Conservation (phyloP, 1,284 basidiomycete genomes). For the Irpex sp. region DNA sequence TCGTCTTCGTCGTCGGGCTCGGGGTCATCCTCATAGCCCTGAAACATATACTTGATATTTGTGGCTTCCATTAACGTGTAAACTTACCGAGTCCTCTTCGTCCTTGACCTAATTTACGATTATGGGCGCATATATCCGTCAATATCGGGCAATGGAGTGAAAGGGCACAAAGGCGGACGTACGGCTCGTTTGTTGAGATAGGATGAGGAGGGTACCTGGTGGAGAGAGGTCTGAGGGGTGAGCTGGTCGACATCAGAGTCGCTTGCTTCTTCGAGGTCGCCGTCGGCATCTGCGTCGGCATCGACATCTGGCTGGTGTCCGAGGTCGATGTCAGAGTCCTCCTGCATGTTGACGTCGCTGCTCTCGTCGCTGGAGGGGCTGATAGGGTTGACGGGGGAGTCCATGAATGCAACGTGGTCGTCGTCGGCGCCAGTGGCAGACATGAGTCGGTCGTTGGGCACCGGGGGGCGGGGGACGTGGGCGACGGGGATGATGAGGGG, state of each 20-base stretch:
- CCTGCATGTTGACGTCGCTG: slow-evolving; percentile 32
- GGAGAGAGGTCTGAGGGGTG: slow-evolving; percentile 20
- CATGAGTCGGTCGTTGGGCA: slow-evolving; percentile 28
- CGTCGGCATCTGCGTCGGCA: slow-evolving; percentile 41
- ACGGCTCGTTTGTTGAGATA: slow-evolving; percentile 28
- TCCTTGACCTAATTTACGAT: slow-evolving; percentile 36
- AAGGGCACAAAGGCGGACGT: slow-evolving; percentile 20
- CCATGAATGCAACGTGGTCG: slow-evolving; percentile 30
- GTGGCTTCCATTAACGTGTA: slow-evolving; percentile 18
- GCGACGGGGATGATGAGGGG: slow-evolving; percentile 25
- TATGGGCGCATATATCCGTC: slow-evolving; percentile 12
- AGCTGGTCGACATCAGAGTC: slow-evolving; percentile 26
- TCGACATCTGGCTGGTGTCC: slow-evolving; percentile 28
- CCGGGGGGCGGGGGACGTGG: slow-evolving; percentile 27
- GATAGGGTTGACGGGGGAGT: slow-evolving; percentile 20
- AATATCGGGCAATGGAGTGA: slow-evolving; percentile 13
- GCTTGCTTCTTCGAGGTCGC: slow-evolving; percentile 31
- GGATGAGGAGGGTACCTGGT: slow-evolving; percentile 25
- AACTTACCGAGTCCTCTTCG: slow-evolving; percentile 66
- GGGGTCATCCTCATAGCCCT: slow-evolving; percentile 67
- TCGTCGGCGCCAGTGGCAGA: slow-evolving; percentile 35
- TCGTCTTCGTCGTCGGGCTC: slow-evolving; percentile 49
- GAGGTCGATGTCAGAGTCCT: slow-evolving; percentile 43
- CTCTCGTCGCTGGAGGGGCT: slow-evolving; percentile 24
- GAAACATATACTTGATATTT: slow-evolving; percentile 20